These are phyloP conservation scores for Tinospora cordifolia DNA, from an alignment of 164 flowering plant species.

Conservation along the genomic window DNA sequence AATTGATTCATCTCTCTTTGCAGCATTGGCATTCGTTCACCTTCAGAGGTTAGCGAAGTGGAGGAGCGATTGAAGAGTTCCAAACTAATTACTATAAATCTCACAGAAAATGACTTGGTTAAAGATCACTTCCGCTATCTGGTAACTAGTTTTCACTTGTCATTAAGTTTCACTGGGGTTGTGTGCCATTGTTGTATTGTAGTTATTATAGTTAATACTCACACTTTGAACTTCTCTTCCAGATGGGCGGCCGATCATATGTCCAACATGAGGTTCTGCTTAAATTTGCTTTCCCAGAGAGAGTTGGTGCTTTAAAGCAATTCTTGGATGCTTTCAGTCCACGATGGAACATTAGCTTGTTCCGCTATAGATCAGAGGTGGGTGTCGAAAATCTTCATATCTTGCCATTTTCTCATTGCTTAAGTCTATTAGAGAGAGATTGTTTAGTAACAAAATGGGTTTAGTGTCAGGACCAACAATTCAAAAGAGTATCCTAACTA, in stretches of 20 bases:
- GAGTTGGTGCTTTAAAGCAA: conserved; percentile 86
- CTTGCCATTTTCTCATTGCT: background rate
- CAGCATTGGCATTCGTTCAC: conserved; percentile 90
- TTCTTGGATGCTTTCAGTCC: conserved; percentile 87
- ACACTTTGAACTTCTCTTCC: conserved; percentile 17
- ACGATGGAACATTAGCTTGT: conserved; percentile 90
- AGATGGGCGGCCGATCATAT: conserved; percentile 77
- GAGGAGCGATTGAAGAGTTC: conserved; percentile 62
- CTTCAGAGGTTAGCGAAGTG: conserved; percentile 59
- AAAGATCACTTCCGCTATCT: conserved; percentile 92
- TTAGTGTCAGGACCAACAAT: too few species aligned
- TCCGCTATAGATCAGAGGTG: conserved; percentile 92
- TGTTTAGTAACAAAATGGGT: too few species aligned
- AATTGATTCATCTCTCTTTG: conserved; percentile 6
- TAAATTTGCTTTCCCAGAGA: conserved; percentile 79
- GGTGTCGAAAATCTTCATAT: conserved; percentile 5
- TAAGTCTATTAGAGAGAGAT: background rate
- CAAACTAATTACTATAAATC: conserved; percentile 55
- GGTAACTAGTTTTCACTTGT: conserved; percentile 43
- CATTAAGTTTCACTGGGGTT: background rate
- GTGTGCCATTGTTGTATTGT: background rate
- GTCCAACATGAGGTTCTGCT: conserved; percentile 71
- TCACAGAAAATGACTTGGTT: conserved; percentile 76
- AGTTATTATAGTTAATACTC: too few species aligned
- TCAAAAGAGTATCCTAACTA: too few species aligned